Evolutionary conservation across 179 eudicot species (phyloP), one percentile per base, ranked within the genome.

Genomic region (Camellia oleifera): DNA sequence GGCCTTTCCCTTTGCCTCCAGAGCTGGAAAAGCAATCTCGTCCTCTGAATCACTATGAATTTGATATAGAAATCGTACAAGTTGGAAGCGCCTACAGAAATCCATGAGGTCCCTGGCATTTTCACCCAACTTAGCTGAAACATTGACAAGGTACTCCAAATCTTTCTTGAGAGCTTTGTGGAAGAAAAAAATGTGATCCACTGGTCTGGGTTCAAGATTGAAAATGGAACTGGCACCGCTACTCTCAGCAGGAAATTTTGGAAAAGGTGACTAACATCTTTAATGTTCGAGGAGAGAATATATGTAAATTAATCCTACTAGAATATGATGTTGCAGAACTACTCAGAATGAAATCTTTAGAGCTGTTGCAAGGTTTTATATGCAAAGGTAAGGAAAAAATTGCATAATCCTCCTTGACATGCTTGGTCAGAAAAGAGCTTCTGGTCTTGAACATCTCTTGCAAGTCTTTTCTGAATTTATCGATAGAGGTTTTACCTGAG

Each of bases 141-240:
- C 83, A 80, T 78, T 75, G 76, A 90, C 91, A 72, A 96, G 87
- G 82, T 87, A 79, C 61, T 92, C 95, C 52, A 96, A 83, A 82
- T 96, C 94, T 74, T 92, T 92, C 80, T 85, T 89, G 75, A 96
- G 86, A 80, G 97, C 99, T 87, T 90, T 96, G 88, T 96, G 99
- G 82, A 96, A 91, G 80, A 85, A 89, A 73, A 90, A 88, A 48
- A 96, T 86, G 77, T 85, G 90, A 81, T 96, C 97, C 88, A 94
- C 86, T 57, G 99, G 99, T 84, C 81, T 91, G 48, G 91, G 85
- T 72, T 91, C 92, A 66, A 80, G 87, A 78, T 77, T 75, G 62
- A 73, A 75, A 58, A 62, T 46, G 74, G 86, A 82, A 81, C 76
- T 78, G 32, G 67, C 78, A 79, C 32, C 44, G 20, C 56, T 48